Conservation (phyloP, 1,139 yeast genomes). For the Pichia sp. region DNA sequence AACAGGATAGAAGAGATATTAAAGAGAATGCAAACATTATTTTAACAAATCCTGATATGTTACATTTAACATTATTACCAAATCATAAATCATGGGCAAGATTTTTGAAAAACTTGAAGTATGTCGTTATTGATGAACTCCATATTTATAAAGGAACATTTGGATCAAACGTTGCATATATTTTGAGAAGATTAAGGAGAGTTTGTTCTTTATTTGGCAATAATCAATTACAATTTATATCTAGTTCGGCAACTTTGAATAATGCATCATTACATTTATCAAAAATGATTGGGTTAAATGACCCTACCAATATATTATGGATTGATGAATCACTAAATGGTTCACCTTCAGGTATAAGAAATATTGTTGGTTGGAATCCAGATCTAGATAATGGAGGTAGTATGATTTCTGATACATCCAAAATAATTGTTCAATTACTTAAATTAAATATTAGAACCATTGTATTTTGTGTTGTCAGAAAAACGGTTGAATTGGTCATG, state of each 20-base stretch:
- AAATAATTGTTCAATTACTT: conserved; percentile 58
- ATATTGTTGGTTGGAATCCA: conserved; percentile 78
- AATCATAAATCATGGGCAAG: conserved; percentile 64
- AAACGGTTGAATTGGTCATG: conserved; percentile 81
- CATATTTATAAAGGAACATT: conserved; percentile 87
- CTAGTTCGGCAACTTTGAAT: conserved; percentile 89
- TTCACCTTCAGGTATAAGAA: conserved; percentile 76
- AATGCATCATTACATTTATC: conserved; percentile 68
- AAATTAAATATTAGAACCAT: conserved; percentile 66
- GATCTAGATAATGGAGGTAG: conserved; percentile 61
- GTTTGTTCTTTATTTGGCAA: conserved; percentile 52
- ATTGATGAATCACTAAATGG: conserved; percentile 59
- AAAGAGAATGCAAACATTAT: conserved; percentile 66
- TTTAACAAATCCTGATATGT: conserved; percentile 91
- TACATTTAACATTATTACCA: conserved; percentile 81
- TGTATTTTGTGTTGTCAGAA: conserved; percentile 83
- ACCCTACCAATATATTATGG: conserved; percentile 55
- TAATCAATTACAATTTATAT: conserved; percentile 51
- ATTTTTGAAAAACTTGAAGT: conserved; percentile 57
- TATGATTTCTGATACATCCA: conserved; percentile 72
- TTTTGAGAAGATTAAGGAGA: conserved; percentile 70
- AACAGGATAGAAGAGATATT: conserved; percentile 43
- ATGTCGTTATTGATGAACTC: conserved; percentile 81
- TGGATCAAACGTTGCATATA: conserved; percentile 85
- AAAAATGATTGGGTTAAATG: conserved; percentile 58